Percentiles rank a stretch among this genome's conserved stretches.
Conservation (phyloP, 2,329 filamentous ascomycete species). For the Apiospora rasikravindrae region DNA sequence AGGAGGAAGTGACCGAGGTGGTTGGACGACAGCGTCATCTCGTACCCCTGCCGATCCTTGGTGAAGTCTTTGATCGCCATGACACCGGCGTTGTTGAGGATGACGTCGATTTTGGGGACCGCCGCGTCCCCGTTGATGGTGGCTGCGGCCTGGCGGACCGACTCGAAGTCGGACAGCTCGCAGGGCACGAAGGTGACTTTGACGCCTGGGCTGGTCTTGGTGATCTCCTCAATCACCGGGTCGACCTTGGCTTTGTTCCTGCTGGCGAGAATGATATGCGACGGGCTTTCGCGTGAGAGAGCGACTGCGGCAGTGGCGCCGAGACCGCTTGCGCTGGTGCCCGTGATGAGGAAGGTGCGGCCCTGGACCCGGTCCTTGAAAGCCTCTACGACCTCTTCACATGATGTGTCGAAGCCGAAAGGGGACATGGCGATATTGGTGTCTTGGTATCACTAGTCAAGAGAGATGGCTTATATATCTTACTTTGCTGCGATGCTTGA, state of each 20-base stretch:
- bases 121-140: background rate
- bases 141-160: background rate
- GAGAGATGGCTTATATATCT: too few relatives aligned
- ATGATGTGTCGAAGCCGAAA: slow-evolving; percentile 22
- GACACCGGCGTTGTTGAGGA: slow-evolving; percentile 5
- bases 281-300: slow-evolving; percentile 23
- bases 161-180: background rate
- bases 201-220: slow-evolving; percentile 23
- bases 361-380: slow-evolving; percentile 26
- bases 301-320: slow-evolving; percentile 23
- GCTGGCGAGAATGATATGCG: slow-evolving; percentile 28
- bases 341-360: slow-evolving; percentile 32
- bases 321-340: slow-evolving; percentile 24
- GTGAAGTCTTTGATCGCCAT: background rate
- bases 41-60: slow-evolving; percentile 16
- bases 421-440: slow-evolving; percentile 25
- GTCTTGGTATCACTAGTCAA: background rate
- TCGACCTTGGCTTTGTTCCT: slow-evolving; percentile 26
- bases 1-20: slow-evolving; percentile 6
- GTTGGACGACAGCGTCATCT: background rate
- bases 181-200: slow-evolving; percentile 27
- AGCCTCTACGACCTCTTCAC: slow-evolving; percentile 24
- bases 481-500: background rate
- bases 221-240: slow-evolving; percentile 29
- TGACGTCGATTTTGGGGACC: background rate